Evolutionary conservation across 345 rosid genomes (phyloP).

Genomic region (Gossypium sturtianum): DNA sequence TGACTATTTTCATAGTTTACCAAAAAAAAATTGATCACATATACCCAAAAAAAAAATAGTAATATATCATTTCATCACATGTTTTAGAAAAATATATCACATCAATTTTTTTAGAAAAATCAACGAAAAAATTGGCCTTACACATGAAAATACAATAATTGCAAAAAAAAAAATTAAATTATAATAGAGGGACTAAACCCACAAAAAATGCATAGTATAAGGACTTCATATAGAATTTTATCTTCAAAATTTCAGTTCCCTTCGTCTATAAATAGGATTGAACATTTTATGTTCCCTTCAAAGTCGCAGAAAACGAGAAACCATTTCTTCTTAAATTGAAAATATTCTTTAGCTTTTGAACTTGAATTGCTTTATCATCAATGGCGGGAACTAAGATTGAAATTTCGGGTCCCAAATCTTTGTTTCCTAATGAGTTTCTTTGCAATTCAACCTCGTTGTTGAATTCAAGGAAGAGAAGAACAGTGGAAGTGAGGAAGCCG

Average conservation of each 20-base stretch:
- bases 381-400: background rate
- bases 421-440: background rate
- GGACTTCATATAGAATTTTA: too few species aligned
- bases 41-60: too few species aligned
- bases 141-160: too few species aligned
- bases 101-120: too few species aligned
- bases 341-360: background rate
- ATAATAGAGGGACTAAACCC: too few species aligned
- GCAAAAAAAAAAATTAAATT: too few species aligned
- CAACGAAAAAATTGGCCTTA: too few species aligned
- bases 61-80: too few species aligned
- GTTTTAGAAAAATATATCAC: too few species aligned
- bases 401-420: background rate
- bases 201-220: too few species aligned
- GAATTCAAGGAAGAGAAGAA: background rate
- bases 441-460: background rate
- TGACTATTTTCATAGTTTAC: fast-evolving
- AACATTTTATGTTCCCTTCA: background rate
- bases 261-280: background rate
- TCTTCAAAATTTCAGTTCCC: background rate
- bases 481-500: background rate
- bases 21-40: too few species aligned
- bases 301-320: background rate
- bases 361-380: background rate
- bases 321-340: background rate